A percentile compares a stretch with the other conserved stretches of the same genome.
These are phyloP conservation scores for Solanum dulcamara DNA, from an alignment of 257 asterid species.

Conservation along the genomic window DNA sequence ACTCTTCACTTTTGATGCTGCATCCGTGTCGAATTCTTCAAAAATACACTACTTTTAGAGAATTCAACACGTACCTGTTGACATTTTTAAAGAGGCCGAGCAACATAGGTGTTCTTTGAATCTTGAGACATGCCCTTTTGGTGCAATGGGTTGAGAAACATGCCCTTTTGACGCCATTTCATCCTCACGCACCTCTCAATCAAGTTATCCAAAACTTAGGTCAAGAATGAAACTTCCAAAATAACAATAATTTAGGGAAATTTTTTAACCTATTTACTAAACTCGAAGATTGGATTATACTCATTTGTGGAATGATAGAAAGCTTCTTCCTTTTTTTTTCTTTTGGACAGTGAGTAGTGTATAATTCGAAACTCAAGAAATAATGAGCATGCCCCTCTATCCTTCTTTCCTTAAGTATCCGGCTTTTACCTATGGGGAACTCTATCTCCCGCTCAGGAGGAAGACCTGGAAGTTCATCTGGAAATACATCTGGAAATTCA, in stretches of 20 bases:
- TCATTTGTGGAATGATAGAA: background rate
- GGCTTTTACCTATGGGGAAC: background rate
- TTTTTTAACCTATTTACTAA: background rate
- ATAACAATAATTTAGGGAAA: background rate
- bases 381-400: background rate
- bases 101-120: no score
- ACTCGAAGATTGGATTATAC: background rate
- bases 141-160: no score
- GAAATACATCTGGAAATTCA: no score
- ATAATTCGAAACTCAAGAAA: background rate
- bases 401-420: background rate
- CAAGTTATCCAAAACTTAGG: background rate
- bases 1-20: no score
- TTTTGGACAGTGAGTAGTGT: background rate
- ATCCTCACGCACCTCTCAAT: background rate
- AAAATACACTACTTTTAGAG: no score
- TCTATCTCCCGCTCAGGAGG: no score
- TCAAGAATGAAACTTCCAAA: background rate
- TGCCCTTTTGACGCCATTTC: background rate
- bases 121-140: no score
- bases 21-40: no score
- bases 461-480: no score
- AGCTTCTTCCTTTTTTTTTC: background rate
- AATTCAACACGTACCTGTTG: no score
- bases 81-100: no score